Percentiles rank a stretch among this genome's conserved stretches.
Evolutionary conservation across 164 flowering plant species (phyloP).

Genomic region (Hamamelis virginiana): DNA sequence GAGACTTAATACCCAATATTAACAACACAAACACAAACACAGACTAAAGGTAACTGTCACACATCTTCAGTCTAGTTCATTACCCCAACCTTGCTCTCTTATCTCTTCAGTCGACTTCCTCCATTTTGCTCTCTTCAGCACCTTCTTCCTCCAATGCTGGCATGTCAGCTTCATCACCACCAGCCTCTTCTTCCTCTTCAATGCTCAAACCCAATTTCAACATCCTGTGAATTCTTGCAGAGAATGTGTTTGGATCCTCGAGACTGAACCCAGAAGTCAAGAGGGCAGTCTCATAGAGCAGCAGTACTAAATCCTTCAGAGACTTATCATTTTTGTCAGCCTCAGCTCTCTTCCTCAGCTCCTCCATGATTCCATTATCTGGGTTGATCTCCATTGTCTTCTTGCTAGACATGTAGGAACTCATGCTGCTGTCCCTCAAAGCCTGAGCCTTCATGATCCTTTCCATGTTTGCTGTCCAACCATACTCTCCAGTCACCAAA

Average conservation of each 20-base stretch:
- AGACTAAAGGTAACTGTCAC: no score
- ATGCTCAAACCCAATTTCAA: slow-evolving; percentile 71
- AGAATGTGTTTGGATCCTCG: slow-evolving; percentile 72
- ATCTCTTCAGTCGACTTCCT: slow-evolving; percentile 49
- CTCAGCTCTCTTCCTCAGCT: slow-evolving; percentile 74
- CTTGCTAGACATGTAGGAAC: slow-evolving; percentile 76
- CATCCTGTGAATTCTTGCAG: slow-evolving; percentile 68
- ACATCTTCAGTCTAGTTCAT: no score
- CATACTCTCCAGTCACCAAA: slow-evolving; percentile 69
- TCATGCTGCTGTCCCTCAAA: slow-evolving; percentile 67
- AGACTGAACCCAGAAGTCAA: slow-evolving; percentile 73
- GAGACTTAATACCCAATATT: no score
- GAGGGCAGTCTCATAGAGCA: slow-evolving; percentile 66
- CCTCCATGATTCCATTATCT: slow-evolving; percentile 73
- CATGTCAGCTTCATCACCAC: slow-evolving; percentile 49
- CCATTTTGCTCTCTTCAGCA: slow-evolving; percentile 67
- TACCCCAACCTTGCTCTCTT: no score
- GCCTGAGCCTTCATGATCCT: slow-evolving; percentile 81
- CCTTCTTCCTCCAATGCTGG: slow-evolving; percentile 59
- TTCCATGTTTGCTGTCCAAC: slow-evolving; percentile 77
- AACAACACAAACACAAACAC: no score
- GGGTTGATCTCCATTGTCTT: slow-evolving; percentile 85
- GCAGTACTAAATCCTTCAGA: slow-evolving; percentile 57
- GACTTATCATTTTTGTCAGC: slow-evolving; percentile 72
- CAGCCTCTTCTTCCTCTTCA: slow-evolving; percentile 59